Evolutionary conservation across 1,139 yeast genomes (phyloP).

Genomic region (Arxiozyma slooffiae): DNA sequence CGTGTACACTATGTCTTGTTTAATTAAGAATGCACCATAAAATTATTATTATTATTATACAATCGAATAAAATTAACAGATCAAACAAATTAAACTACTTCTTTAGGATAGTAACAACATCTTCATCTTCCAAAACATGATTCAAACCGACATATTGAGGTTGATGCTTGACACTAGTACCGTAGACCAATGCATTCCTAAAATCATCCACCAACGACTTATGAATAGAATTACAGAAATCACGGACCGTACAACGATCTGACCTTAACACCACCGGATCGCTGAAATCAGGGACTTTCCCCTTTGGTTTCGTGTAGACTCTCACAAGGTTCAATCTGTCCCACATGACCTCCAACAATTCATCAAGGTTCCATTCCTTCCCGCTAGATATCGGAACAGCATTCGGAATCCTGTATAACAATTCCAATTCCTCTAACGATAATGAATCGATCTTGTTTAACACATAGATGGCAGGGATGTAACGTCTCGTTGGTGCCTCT

Average conservation of each 20-base stretch:
- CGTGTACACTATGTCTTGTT: too few species aligned
- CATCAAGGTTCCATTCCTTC: constrained; percentile 94
- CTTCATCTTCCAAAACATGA: constrained; percentile 84
- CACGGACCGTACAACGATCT: constrained; percentile 79
- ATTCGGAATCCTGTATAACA: constrained; percentile 82
- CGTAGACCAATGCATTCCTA: constrained; percentile 83
- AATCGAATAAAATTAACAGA: too few species aligned
- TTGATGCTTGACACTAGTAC: constrained; percentile 90
- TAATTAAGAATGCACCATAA: too few species aligned
- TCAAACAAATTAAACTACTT: too few species aligned
- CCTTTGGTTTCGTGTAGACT: constrained; percentile 95
- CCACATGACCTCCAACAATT: constrained; percentile 92
- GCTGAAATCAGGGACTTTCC: constrained; percentile 80
- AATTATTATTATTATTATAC: too few species aligned
- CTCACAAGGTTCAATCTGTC: constrained; percentile 77
- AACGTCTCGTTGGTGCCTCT: constrained; percentile 80
- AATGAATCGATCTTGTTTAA: constrained; percentile 92
- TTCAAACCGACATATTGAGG: constrained; percentile 91
- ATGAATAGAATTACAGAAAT: constrained; percentile 93
- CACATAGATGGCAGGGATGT: constrained; percentile 90
- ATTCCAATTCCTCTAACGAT: constrained; percentile 83
- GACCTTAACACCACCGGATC: constrained; percentile 89
- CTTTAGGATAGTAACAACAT: constrained; percentile 89
- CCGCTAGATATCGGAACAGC: constrained; percentile 96
- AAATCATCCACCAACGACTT: constrained; percentile 88